A percentile compares a stretch with the other conserved stretches of the same genome.
phyloP scores from a whole-genome alignment of 495 filamentous ascomycete genomes.

The Pseudomonodictys pantanalensis region DNA sequence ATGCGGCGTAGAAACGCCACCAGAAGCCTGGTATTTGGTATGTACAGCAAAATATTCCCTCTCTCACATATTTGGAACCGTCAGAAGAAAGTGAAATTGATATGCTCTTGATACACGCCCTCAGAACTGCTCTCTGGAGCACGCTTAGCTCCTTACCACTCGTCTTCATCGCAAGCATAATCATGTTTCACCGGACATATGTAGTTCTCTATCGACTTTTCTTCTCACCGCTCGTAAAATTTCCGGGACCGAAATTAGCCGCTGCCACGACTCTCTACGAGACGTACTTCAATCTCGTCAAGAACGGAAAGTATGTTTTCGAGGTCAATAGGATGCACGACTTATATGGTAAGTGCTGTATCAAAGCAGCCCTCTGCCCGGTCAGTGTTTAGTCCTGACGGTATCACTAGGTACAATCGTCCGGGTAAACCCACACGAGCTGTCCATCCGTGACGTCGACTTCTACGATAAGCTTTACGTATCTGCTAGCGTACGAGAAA shows the following conservation, averaged over 20 bases:
- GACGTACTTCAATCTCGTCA: constrained; percentile 7
- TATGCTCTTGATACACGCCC: too few species aligned
- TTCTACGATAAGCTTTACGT: constrained; percentile 29
- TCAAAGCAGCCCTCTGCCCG: neutral
- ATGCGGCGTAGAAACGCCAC: too few species aligned
- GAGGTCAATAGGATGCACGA: constrained; percentile 19
- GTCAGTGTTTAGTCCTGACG: neutral
- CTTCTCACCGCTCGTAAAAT: constrained; percentile 17
- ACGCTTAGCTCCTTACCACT: too few species aligned
- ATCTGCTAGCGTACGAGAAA: neutral
- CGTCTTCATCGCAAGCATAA: too few species aligned
- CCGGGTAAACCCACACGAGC: constrained; percentile 24
- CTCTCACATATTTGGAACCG: too few species aligned
- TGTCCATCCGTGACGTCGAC: constrained; percentile 12
- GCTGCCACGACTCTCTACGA: constrained; percentile 16
- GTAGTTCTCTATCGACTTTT: constrained; percentile 15
- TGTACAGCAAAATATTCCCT: too few species aligned
- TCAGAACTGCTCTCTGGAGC: too few species aligned
- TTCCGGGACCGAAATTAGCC: constrained; percentile 19
- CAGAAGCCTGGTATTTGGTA: too few species aligned
- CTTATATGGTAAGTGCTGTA: constrained; percentile 8
- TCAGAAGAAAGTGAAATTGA: too few species aligned
- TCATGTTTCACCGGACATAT: too few species aligned
- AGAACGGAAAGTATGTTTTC: constrained; percentile 13
- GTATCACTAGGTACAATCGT: constrained; percentile 27